A percentile compares a stretch with the other conserved stretches of the same genome.
Evolutionary conservation across 1,139 yeast species (phyloP).

Genomic region (Petasospora fabianii): DNA sequence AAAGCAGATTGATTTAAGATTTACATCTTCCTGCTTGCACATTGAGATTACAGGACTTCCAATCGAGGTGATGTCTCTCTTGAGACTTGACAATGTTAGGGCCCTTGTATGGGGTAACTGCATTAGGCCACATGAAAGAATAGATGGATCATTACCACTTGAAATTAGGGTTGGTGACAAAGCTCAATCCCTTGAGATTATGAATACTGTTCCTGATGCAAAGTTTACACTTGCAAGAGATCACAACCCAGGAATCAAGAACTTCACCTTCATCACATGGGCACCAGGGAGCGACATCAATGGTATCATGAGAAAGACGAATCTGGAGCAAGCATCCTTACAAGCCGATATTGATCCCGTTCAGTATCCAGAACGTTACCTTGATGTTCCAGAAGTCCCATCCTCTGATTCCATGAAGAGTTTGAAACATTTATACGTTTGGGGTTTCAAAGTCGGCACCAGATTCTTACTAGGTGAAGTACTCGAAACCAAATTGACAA

Average conservation of each 20-base stretch:
- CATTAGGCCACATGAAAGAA: neutral
- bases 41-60: neutral
- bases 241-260: neutral
- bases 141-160: neutral
- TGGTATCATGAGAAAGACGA: neutral
- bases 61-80: neutral
- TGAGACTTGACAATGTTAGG: neutral
- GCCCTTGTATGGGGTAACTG: neutral
- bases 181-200: neutral
- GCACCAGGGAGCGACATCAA: neutral
- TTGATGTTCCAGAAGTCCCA: neutral
- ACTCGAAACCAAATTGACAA: neutral
- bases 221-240: neutral
- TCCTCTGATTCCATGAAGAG: neutral
- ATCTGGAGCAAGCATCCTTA: neutral
- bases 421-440: neutral
- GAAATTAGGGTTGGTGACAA: neutral
- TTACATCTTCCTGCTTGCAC: neutral
- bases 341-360: neutral
- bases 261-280: neutral
- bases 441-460: neutral
- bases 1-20: neutral
- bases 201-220: neutral
- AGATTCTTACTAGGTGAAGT: neutral
- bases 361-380: neutral